These are phyloP conservation scores for Sphaerosporella brunnea DNA, from an alignment of 495 filamentous ascomycete genomes.

Conservation along the genomic window DNA sequence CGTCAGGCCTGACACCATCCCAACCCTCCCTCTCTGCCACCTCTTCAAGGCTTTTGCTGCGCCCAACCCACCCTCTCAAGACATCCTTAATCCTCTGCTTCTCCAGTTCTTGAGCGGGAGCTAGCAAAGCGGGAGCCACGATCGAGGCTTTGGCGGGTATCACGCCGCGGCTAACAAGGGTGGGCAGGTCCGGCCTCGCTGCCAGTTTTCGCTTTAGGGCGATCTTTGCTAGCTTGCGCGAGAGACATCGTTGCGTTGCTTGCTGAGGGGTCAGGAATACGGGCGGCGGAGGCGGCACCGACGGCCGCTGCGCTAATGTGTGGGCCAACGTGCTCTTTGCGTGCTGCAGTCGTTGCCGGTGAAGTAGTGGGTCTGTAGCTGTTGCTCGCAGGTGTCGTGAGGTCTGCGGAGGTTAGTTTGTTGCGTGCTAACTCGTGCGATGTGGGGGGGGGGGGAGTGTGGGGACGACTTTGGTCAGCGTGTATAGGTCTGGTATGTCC, in stretches of 20 bases:
- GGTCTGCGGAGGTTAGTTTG: constrained; percentile 31
- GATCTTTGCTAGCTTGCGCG: constrained; percentile 36
- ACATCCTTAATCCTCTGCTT: constrained; percentile 39
- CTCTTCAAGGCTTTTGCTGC: constrained; percentile 5
- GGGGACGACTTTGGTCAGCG: constrained; percentile 34
- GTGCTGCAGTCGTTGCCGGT: constrained; percentile 36
- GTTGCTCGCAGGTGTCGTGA: constrained; percentile 39
- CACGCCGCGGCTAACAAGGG: constrained; percentile 26
- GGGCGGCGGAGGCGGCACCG: constrained; percentile 33
- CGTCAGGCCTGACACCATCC: constrained; percentile 7
- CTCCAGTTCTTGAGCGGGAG: constrained; percentile 34
- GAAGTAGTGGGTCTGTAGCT: constrained; percentile 38
- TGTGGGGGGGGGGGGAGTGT: constrained; percentile 3
- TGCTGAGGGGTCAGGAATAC: constrained; percentile 44
- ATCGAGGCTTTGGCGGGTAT: constrained; percentile 23
- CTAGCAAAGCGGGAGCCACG: constrained; percentile 30
- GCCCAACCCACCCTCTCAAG: constrained; percentile 30
- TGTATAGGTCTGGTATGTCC: constrained; percentile 40
- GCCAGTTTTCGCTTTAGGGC: constrained; percentile 28
- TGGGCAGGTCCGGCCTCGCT: constrained; percentile 19
- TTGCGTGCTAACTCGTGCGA: constrained; percentile 1
- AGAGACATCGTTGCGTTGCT: constrained; percentile 36
- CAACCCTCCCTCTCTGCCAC: constrained; percentile 12
- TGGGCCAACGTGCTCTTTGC: constrained; percentile 33
- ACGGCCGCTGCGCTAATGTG: constrained; percentile 36